Evolutionary conservation across 345 rosid genomes (phyloP).

Genomic region (Hypericum perforatum): DNA sequence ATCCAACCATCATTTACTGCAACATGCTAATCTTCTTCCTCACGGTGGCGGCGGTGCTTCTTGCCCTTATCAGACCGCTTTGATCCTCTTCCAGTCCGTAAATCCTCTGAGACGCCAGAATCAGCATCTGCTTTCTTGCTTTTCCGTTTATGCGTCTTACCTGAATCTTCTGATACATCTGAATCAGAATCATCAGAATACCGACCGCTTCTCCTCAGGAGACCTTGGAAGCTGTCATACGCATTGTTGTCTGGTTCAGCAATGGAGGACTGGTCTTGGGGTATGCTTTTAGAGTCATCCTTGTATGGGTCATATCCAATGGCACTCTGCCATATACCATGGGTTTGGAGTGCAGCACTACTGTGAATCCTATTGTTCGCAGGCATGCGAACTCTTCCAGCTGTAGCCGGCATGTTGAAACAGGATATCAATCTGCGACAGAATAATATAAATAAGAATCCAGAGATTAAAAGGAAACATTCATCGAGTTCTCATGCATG

Average conservation of each 20-base stretch:
- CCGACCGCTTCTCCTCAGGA: conserved; percentile 42
- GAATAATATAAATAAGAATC: too few relatives aligned
- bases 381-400: conserved; percentile 99
- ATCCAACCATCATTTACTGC: too few relatives aligned
- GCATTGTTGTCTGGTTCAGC: conserved; percentile 68
- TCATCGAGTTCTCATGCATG: too few relatives aligned
- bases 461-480: too few relatives aligned
- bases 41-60: conserved; percentile 30
- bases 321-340: conserved; percentile 98
- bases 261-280: conserved; percentile 29
- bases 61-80: conserved; percentile 48
- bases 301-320: conserved; percentile 93
- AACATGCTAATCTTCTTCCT: not conserved
- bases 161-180: conserved; percentile 28
- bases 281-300: conserved; percentile 51
- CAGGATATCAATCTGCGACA: conserved; percentile 1
- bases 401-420: conserved; percentile 92
- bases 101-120: conserved; percentile 35
- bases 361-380: conserved; percentile 98
- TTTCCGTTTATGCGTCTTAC: conserved; percentile 33
- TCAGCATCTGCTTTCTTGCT: conserved; percentile 49
- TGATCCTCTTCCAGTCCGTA: conserved; percentile 49
- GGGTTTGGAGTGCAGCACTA: conserved; percentile 96
- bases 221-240: conserved; percentile 71
- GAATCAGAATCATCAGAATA: conserved; percentile 36